Base-by-base conservation (phyloP, 768 basidiomycete genomes). In the Kwoniella botswanensis region DNA sequence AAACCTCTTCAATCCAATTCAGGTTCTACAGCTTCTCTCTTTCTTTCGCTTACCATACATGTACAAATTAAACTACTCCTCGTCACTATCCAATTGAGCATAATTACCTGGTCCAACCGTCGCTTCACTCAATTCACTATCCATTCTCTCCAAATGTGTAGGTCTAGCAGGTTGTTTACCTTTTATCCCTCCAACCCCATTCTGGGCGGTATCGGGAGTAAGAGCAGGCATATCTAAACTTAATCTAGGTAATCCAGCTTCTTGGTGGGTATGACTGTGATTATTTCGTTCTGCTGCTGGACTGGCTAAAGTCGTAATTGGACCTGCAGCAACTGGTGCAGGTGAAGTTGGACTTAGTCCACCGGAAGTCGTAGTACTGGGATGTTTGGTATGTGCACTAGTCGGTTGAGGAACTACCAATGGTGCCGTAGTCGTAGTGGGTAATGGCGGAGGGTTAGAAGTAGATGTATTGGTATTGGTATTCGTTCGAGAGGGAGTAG, bases 181-280 rank as follows among this genome's bases (percentile, higher is more conserved):
- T 52, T 55, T 29, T 35, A 21, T 50, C 35, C 15, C 24, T 29
- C 41, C 22, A 22, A 21, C 21, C 7, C n/a, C 13, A 67, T 54
- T 42, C 44, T 12, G 57, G 7, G 26, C 41, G 44, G 22, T 24
- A 56, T 72, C 71, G 54, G 75, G 75, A 3, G 67, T 71, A 35
- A 77, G 42, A 35, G 76, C 65, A 15, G 73, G 73, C 76, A 77
- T 77, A 62, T 77, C 76, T n/a, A 77, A 53, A 44, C 71, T 72
- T 15, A 77, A 29, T 52, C 76, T 67, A 11, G 76, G 76, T 15
- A 77, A 43, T 6, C 71, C 73, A 7, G 58, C 24, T 26, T 52
- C 41, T 2, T 24, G 26, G 9, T n/a, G 29, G 41, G 5, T 44
- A 58, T 21, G 21, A 18, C n/a, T 54, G 35, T 61, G 65, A 13